Evolutionary conservation across 805 yeast species (phyloP).

Genomic region (Saturnispora silvae): DNA sequence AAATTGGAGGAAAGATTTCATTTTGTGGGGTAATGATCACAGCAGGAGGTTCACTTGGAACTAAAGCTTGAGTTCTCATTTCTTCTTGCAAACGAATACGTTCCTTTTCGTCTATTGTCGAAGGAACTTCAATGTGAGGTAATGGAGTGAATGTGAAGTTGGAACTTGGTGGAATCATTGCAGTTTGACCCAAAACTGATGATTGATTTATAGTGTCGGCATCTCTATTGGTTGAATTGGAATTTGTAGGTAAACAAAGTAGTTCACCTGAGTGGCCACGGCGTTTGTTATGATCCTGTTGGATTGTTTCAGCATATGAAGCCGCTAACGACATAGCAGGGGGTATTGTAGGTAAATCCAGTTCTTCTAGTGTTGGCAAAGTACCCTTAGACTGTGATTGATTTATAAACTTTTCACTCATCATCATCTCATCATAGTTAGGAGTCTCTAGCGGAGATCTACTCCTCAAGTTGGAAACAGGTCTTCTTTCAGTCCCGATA

Average conservation of each 20-base stretch:
- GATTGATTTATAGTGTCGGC: background rate
- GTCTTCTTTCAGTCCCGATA: constrained; percentile 63
- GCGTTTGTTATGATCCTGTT: too few species aligned
- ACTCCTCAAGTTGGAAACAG: constrained; percentile 19
- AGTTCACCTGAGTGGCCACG: too few species aligned
- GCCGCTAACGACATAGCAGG: background rate
- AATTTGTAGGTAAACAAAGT: too few species aligned
- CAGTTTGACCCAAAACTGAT: too few species aligned
- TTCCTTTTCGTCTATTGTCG: constrained; percentile 39
- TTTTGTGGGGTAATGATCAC: background rate
- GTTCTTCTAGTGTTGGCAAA: constrained; percentile 6
- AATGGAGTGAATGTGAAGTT: constrained; percentile 6
- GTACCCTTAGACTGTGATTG: background rate
- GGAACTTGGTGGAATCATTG: background rate
- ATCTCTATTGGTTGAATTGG: constrained; percentile 4
- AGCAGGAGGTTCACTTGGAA: constrained; percentile 47
- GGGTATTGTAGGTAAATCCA: background rate
- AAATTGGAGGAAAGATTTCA: background rate
- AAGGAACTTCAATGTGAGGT: constrained; percentile 8
- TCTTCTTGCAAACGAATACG: constrained; percentile 41
- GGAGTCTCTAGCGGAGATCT: constrained; percentile 5
- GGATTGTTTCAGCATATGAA: background rate
- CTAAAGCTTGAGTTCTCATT: constrained; percentile 26
- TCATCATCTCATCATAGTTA: constrained; percentile 5
- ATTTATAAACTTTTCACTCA: constrained; percentile 2